Evolutionary conservation across 2,329 filamentous ascomycete species (phyloP).

Genomic region (Pseudogymnoascus verrucosus): DNA sequence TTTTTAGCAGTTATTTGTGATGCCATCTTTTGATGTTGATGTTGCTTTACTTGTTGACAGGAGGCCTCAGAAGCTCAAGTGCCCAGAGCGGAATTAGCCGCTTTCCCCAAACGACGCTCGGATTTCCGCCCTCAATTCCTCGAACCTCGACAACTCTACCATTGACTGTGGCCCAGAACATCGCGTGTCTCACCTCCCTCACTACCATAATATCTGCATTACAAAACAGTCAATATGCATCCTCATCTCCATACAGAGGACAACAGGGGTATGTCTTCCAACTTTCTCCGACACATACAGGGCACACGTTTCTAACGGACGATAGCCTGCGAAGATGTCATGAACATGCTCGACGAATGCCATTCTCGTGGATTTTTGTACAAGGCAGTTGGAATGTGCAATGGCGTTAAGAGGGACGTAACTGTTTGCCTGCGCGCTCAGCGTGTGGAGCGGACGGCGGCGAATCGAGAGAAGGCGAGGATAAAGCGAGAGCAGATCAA

Average conservation of each 20-base stretch:
- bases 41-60: slow-evolving; percentile 7
- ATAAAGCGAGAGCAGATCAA: slow-evolving; percentile 66
- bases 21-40: slow-evolving; percentile 20
- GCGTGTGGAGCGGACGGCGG: slow-evolving; percentile 66
- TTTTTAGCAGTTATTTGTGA: slow-evolving; percentile 27
- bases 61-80: not conserved
- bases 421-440: slow-evolving; percentile 78
- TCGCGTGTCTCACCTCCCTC: not conserved
- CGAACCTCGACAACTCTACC: not conserved
- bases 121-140: not conserved
- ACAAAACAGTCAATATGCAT: slow-evolving; percentile 62
- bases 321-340: slow-evolving; percentile 87
- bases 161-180: not conserved
- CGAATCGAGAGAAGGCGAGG: slow-evolving; percentile 65
- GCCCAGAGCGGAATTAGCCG: not conserved
- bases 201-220: slow-evolving; percentile 1
- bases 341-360: slow-evolving; percentile 90
- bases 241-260: slow-evolving; percentile 92
- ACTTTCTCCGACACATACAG: not conserved
- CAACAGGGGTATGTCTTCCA: slow-evolving; percentile 59
- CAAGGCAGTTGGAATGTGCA: slow-evolving; percentile 88
- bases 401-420: slow-evolving; percentile 72
- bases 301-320: slow-evolving; percentile 17
- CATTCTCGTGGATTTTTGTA: slow-evolving; percentile 86
- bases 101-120: not conserved